These are phyloP conservation scores for Colletotrichum siamense DNA, from an alignment of 2,329 filamentous ascomycete species.

Conservation along the genomic window DNA sequence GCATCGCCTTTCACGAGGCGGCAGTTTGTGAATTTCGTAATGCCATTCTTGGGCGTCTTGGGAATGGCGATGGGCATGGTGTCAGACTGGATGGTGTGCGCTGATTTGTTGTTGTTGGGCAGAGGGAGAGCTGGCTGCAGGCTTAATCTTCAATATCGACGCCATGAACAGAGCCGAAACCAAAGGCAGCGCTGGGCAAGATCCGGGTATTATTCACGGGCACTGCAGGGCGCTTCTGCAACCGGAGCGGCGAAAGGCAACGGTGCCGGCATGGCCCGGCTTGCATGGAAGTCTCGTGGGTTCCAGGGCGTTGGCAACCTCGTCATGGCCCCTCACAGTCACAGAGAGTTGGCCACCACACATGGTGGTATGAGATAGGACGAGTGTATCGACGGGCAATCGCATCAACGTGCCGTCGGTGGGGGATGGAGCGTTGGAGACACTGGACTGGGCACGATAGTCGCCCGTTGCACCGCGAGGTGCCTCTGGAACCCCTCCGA, in stretches of 20 bases:
- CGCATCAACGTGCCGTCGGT: constrained; percentile 16
- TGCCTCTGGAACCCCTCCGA: constrained; percentile 8
- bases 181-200: neutral
- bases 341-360: constrained; percentile 5
- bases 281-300: constrained; percentile 8
- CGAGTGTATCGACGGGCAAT: neutral
- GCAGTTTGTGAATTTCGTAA: constrained; percentile 92
- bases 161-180: constrained; percentile 11
- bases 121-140: neutral
- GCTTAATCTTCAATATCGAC: constrained; percentile 11
- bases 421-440: neutral
- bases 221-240: neutral
- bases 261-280: constrained; percentile 17
- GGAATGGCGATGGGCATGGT: constrained; percentile 56
- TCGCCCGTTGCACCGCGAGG: constrained; percentile 11
- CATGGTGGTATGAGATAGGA: constrained; percentile 23
- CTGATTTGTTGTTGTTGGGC: constrained; percentile 18
- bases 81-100: constrained; percentile 28
- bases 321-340: constrained; percentile 20
- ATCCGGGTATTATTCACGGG: constrained; percentile 11
- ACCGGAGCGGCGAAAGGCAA: constrained; percentile 3
- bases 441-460: neutral
- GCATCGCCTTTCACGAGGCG: constrained; percentile 72
- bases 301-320: neutral
- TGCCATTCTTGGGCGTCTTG: constrained; percentile 50